phyloP scores from a whole-genome alignment of 192 early-diverging fungal genomes.

The Blastocladiella britannica region DNA sequence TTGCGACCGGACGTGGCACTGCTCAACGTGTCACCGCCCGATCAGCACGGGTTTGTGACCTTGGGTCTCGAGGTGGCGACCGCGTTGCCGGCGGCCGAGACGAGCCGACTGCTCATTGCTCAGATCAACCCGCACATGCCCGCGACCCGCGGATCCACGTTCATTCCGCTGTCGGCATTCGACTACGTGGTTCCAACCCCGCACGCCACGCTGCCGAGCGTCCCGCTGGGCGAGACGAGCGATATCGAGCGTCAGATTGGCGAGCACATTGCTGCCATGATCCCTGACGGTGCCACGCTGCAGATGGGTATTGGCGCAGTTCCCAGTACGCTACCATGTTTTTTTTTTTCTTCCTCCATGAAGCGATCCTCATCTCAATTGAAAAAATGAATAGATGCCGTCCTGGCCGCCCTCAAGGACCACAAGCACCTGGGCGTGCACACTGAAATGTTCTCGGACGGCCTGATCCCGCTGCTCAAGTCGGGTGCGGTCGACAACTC shows the following conservation, averaged over 20 bases:
- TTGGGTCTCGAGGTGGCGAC: conserved; percentile 19
- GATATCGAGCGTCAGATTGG: conserved; percentile 22
- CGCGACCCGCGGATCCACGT: conserved; percentile 16
- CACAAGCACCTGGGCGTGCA: conserved; percentile 30
- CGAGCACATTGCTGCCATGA: conserved; percentile 16
- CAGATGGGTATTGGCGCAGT: conserved; percentile 31
- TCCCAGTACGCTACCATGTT: too few relatives aligned
- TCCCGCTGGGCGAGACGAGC: neutral
- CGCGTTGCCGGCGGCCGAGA: conserved; percentile 18
- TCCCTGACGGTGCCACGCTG: conserved; percentile 22
- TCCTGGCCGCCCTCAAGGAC: conserved; percentile 14
- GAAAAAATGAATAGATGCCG: too few relatives aligned
- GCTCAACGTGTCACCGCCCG: conserved; percentile 25
- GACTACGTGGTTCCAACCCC: conserved; percentile 19
- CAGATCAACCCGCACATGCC: conserved; percentile 25
- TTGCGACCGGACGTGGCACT: conserved; percentile 22
- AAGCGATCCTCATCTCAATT: too few relatives aligned
- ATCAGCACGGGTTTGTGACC: conserved; percentile 23
- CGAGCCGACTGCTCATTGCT: conserved; percentile 18
- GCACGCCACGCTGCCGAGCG: conserved; percentile 14
- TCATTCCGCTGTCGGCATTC: conserved; percentile 18
- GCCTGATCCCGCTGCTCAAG: conserved; percentile 20
- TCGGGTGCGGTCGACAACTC: conserved; percentile 21
- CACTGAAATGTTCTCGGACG: conserved; percentile 30
- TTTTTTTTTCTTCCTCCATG: too few relatives aligned